Evolutionary conservation across 108 stramenopile species (phyloP).

Genomic region (Cyclostephanos invisitatus): DNA sequence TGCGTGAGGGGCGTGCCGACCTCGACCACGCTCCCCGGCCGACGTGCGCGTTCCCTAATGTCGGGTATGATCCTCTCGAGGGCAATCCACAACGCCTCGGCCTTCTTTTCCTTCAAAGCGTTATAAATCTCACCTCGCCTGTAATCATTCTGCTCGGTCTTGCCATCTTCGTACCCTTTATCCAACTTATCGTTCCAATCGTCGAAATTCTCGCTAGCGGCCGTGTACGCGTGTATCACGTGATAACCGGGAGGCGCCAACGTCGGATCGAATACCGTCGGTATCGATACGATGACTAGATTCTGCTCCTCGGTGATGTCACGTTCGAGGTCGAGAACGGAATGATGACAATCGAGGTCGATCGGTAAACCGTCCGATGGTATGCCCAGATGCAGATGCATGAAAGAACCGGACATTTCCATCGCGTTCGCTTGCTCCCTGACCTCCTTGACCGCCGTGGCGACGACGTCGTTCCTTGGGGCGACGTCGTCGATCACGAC

Average conservation of each 20-base stretch:
- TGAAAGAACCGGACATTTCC: constrained; percentile 81
- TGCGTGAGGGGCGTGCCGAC: constrained; percentile 90
- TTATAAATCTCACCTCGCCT: constrained; percentile 52
- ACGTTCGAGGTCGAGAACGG: constrained; percentile 66
- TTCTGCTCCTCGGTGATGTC: constrained; percentile 82
- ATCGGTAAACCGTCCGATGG: constrained; percentile 67
- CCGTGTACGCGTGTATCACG: constrained; percentile 87
- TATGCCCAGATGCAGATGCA: constrained; percentile 91
- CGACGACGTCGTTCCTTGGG: constrained; percentile 13
- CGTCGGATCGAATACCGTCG: constrained; percentile 82
- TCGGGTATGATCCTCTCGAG: constrained; percentile 89
- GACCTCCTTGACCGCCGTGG: constrained; percentile 48
- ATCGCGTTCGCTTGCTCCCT: constrained; percentile 61
- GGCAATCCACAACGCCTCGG: constrained; percentile 85
- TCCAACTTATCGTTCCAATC: constrained; percentile 68
- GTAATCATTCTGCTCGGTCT: constrained; percentile 60
- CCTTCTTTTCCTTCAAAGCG: constrained; percentile 73
- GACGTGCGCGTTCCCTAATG: constrained; percentile 70
- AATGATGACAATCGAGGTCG: constrained; percentile 86
- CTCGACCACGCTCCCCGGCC: constrained; percentile 56
- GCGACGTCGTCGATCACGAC: constrained; percentile 16
- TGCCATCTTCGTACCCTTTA: constrained; percentile 52
- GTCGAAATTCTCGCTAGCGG: constrained; percentile 81
- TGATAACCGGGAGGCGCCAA: constrained; percentile 90
- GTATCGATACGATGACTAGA: constrained; percentile 82